Base-by-base conservation (phyloP, 192 early-diverging fungal genomes). In the Cetraspora pellucida region DNA sequence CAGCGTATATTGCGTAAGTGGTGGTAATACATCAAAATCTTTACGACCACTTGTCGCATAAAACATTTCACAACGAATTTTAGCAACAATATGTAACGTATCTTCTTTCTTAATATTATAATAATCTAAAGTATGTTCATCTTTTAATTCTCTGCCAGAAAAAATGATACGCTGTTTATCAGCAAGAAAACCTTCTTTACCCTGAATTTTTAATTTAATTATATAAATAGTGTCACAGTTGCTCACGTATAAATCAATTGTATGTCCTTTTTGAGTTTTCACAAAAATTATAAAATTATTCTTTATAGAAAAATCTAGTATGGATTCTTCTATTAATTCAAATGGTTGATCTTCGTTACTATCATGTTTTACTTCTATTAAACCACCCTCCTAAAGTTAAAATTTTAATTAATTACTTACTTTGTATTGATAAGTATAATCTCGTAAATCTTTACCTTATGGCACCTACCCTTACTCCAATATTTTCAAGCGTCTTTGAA, bases 261-360 rank as follows among this genome's bases (percentile, higher is more conserved):
- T 93, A 89, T 94, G 94, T 72, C 93, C 95, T 49, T 93, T 94
- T 25, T 95, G 85, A 46, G 91, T 90, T 87, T 93, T 90, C 37
- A 91, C 89, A 64, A 88, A 86, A 71, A 90, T 86, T 57, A 86
- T 74, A 81, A 88, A 37, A 37, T 37, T 30, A 3, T 13, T 5
- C 14, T 3, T 13, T 61, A 61, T 0, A 61, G 17, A 6, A 17
- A 61, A 14, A 23, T 61, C 59, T 14, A 61, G 16, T 61, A 16
- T 25, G 11, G 59, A 61, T 28, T 6, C 59, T 61, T 61, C 17
- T 30, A 6, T 10, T 28, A 61, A 17, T 28, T 61, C 5, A 61
- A 5, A 23, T 27, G 1, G 0, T 61, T 61, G 13, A 23, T 28
- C 16, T 23, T 1, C 28, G 0, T 2, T 3, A 61, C 0, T 28